A percentile compares a stretch with the other conserved stretches of the same genome.
Conservation (phyloP, 176 grass and related monocot species). For the Aegilops longissima region DNA sequence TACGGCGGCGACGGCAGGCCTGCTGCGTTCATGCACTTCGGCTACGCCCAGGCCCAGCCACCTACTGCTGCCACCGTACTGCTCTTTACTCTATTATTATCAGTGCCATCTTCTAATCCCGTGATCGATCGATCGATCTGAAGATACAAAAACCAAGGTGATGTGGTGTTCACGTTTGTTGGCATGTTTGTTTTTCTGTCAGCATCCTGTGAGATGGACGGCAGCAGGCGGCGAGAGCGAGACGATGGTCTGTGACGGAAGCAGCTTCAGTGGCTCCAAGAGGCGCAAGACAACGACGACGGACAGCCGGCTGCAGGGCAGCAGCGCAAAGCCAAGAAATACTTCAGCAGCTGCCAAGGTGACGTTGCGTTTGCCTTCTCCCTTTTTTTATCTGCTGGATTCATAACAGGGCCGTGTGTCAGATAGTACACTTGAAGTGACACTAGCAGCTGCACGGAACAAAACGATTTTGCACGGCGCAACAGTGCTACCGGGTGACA, state of each 20-base stretch:
- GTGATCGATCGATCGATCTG: not conserved
- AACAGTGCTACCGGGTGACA: too few relatives aligned
- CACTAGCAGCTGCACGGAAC: not conserved
- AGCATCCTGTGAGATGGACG: conserved; percentile 48
- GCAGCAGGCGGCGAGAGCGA: conserved; percentile 15
- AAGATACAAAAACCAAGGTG: not conserved
- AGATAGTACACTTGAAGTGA: not conserved
- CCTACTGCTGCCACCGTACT: conserved; percentile 13
- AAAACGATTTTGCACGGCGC: not conserved
- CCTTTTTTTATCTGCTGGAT: not conserved
- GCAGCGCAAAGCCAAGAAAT: conserved; percentile 17
- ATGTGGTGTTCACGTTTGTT: not conserved
- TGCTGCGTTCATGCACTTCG: conserved; percentile 26
- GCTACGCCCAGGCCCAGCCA: conserved; percentile 33
- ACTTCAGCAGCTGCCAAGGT: conserved; percentile 38
- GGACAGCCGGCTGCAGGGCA: conserved; percentile 13
- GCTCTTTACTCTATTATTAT: not conserved
- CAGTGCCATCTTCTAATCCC: not conserved
- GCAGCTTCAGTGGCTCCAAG: conserved; percentile 29
- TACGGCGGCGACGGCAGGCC: conserved; percentile 13
- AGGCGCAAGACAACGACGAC: conserved; percentile 35
- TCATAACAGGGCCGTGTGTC: not conserved
- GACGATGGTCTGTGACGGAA: not conserved
- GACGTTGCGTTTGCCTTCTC: not conserved
- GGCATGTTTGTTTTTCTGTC: conserved; percentile 24